Evolutionary conservation across 2,329 filamentous ascomycete genomes (phyloP).

Genomic region (Botrytis sinoallii): DNA sequence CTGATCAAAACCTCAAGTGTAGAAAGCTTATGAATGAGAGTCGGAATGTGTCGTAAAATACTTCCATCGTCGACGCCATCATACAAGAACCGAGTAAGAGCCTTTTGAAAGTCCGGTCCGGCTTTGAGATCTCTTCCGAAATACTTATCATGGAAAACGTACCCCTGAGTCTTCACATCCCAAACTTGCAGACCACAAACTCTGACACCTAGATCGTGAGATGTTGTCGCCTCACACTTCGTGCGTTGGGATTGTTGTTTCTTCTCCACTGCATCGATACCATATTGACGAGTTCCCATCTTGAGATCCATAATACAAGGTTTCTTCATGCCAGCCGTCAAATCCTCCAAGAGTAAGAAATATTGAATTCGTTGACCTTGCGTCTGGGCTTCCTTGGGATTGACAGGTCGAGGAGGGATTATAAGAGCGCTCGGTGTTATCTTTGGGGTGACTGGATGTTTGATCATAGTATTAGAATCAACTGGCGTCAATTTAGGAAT

Average conservation of each 20-base stretch:
- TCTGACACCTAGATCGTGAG: constrained; percentile 83
- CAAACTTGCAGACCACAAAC: constrained; percentile 96
- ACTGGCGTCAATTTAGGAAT: not conserved
- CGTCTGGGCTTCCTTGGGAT: constrained; percentile 73
- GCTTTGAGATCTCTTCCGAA: constrained; percentile 86
- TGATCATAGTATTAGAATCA: not conserved
- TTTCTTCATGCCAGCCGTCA: constrained; percentile 93
- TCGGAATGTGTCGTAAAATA: constrained; percentile 81
- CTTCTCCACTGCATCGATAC: constrained; percentile 84
- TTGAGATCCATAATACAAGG: constrained; percentile 97
- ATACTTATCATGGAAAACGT: constrained; percentile 98
- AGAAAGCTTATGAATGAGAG: constrained; percentile 78
- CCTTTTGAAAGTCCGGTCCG: constrained; percentile 83
- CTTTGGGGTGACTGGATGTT: not conserved
- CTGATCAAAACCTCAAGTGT: constrained; percentile 81
- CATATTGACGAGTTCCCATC: constrained; percentile 97
- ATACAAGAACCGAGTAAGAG: constrained; percentile 84
- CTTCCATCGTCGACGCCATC: constrained; percentile 80
- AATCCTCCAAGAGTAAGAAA: constrained; percentile 88
- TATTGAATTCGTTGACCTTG: constrained; percentile 74
- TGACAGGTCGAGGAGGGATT: constrained; percentile 55
- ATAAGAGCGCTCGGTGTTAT: constrained; percentile 4
- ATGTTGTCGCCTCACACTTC: constrained; percentile 91
- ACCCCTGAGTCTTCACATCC: constrained; percentile 78
- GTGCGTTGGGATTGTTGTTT: constrained; percentile 90